Conservation (phyloP, 192 early-diverging fungal species). For the Backusella tuberculispora region DNA sequence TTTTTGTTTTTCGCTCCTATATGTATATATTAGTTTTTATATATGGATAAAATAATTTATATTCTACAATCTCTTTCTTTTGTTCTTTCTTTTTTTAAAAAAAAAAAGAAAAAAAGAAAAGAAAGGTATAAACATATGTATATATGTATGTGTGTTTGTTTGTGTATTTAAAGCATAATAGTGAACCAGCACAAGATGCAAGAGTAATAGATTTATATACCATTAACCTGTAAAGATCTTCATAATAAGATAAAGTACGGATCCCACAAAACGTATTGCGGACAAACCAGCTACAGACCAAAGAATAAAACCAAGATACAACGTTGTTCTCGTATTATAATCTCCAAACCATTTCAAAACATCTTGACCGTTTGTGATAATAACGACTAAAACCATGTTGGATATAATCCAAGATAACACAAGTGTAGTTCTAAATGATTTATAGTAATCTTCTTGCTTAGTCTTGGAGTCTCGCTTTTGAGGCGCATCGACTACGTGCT, state of each 20-base stretch:
- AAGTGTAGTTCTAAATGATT: conserved; percentile 77
- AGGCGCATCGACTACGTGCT: conserved; percentile 41
- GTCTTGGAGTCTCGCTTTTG: conserved; percentile 66
- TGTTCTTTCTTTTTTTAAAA: no score
- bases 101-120: no score
- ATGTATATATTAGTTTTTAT: background rate
- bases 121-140: conserved; percentile 11
- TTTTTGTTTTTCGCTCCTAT: background rate
- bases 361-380: conserved; percentile 59
- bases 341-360: conserved; percentile 38
- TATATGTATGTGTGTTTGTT: background rate
- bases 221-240: conserved; percentile 56
- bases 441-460: conserved; percentile 61
- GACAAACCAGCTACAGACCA: conserved; percentile 76
- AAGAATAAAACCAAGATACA: conserved; percentile 71
- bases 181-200: conserved; percentile 11
- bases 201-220: conserved; percentile 1
- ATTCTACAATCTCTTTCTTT: conserved; percentile 1
- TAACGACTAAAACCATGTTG: conserved; percentile 67
- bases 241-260: conserved; percentile 66
- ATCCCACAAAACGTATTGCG: conserved; percentile 69
- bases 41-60: conserved; percentile 7
- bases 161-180: conserved; percentile 7
- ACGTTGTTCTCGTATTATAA: conserved; percentile 42
- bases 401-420: conserved; percentile 77